Evolutionary conservation across 2,329 filamentous ascomycete species (phyloP), one percentile per base, ranked within the genome.

Genomic region (Cladosporium oxysporum): DNA sequence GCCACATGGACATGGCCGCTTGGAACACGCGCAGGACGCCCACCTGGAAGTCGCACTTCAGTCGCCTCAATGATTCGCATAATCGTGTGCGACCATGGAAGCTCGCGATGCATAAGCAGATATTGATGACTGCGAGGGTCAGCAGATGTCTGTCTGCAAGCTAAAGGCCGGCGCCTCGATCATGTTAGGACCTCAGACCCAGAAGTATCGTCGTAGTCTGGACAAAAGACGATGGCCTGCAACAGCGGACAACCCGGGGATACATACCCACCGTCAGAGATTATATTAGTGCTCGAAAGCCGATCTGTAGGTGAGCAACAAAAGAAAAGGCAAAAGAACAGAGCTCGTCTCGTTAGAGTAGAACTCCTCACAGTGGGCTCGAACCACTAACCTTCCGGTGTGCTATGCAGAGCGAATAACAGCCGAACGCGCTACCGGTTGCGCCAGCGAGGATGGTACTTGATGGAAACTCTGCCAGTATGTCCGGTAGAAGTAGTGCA

Each of bases 401-500:
- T 47, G 41, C 41, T 47, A 47, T 47, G 41, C 21, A 47, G 58
- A 11, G 21, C 41, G 44, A 37, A n/a, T 62, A 62, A 62, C 59
- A 62, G 59, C 59, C 59, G 59, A 62, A 62, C 59, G 59, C 59
- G 59, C 59, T 62, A 62, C 59, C 59, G 12, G 26, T 62, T 62
- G 59, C 59, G 59, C 59, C 59, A 62, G 44, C 59, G 59, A 62
- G 59, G 59, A 62, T 52, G 44, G 10, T 62, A 18, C 18, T 50
- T 62, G 59, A 62, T 62, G 59, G 11, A 28, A 16, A 16, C 29
- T 37, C 4, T n/a, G 4, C 0, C 1, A 2, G 8, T n/a, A 5
- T n/a, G 16, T 3, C 7, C 41, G 0, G 2, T 29, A 18, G 29
- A 62, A 62, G 59, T 52, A 62, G 58, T 50, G n/a, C 41, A 5